Base-by-base conservation (phyloP, 805 yeast genomes). In the Candida ipomoeae region DNA sequence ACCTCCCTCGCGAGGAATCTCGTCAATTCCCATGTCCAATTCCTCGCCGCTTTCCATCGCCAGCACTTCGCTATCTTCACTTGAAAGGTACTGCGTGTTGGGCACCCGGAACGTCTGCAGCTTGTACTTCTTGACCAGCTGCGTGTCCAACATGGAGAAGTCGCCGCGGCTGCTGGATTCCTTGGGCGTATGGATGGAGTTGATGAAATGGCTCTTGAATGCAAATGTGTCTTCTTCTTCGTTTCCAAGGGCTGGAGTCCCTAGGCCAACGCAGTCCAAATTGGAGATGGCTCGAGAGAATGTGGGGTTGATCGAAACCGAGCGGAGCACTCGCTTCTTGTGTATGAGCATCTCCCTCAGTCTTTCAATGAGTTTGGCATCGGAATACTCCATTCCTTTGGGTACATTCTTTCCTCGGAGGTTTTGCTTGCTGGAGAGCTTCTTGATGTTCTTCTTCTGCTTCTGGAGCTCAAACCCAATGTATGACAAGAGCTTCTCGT, bases 381-480 rank as follows among this genome's bases (percentile, higher is more conserved):
- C 84, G 1, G 81, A 78, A 58, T 79, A 78, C 57, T 79, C 82
- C 40, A 57, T 55, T 13, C 44, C 45, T 39, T 53, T 51, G 20
- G 58, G 54, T 37, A 53, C 48, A 17, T 53, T 52, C 29, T 57
- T 52, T 13, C 60, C 59, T 32, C 63, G 57, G 39, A 64, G 59
- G 10, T 71, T 66, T 56, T 71, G 73, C 49, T 69, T 68, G 50
- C 70, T 69, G 7, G 71, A 63, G 43, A 71, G 62, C 51, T 69
- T 69, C 55, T 66, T 70, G 53, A 72, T 73, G 62, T 64, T 70
- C 55, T 66, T 69, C 63, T 68, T 73, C 50, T 73, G 74, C 51
- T 78, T 75, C 57, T 80, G 84, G 44, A 79, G 65, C 52, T 79
- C 75, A 54, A 79, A 80, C 8, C 84, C 84, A 61, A 80, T 80